A percentile compares a stretch with the other conserved stretches of the same genome.
These are phyloP conservation scores for Tolypocladium tropicale DNA, from an alignment of 2,329 filamentous ascomycete species.

Conservation along the genomic window DNA sequence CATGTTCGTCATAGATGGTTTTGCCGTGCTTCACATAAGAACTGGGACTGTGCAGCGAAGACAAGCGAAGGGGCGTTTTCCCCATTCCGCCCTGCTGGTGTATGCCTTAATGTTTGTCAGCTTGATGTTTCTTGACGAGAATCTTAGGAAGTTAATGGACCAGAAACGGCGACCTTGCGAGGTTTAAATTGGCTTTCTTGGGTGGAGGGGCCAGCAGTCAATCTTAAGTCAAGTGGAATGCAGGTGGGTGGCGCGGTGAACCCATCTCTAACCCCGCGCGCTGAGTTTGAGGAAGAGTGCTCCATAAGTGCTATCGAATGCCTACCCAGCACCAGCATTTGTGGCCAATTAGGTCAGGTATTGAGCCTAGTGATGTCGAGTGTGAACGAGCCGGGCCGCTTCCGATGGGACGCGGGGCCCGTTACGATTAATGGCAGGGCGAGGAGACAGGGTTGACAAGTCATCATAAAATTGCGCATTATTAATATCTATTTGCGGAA, in stretches of 20 bases:
- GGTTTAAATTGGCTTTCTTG: background rate
- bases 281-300: background rate
- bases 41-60: background rate
- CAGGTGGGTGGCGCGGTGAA: background rate
- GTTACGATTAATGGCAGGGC: no score
- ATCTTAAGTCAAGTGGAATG: background rate
- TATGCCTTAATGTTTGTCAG: background rate
- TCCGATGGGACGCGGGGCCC: no score
- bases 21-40: no score
- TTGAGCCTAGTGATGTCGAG: no score
- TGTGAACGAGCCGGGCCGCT: no score
- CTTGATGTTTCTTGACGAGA: background rate
- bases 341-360: background rate
- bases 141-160: no score
- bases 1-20: background rate
- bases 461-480: no score
- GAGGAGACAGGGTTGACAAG: no score
- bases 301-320: no score
- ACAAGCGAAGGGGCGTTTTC: background rate
- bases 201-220: background rate
- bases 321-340: no score
- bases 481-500: no score
- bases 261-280: background rate
- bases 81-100: background rate
- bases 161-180: no score